phyloP scores from a whole-genome alignment of 2,329 filamentous ascomycete genomes.

The Aureobasidium sp. region DNA sequence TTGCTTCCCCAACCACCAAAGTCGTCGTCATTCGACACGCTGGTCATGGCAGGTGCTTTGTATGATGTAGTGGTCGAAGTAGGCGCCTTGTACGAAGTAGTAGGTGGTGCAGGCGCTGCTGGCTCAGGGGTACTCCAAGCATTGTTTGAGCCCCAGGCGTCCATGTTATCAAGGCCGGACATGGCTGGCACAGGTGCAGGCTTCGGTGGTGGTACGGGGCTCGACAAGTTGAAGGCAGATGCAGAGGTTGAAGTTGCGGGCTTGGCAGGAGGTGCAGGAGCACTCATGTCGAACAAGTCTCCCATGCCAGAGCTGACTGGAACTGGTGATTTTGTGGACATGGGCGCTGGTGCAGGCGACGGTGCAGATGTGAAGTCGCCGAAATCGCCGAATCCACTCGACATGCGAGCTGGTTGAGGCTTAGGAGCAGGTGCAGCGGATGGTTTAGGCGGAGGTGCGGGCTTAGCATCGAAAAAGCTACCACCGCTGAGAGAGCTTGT shows the following conservation, averaged over 20 bases:
- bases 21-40: conserved; percentile 45
- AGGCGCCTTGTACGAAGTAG: conserved; percentile 25
- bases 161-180: conserved; percentile 46
- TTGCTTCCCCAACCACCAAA: conserved; percentile 55
- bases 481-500: conserved; percentile 54
- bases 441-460: conserved; percentile 28
- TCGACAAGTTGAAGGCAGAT: conserved; percentile 78
- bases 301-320: conserved; percentile 47
- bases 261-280: conserved; percentile 25
- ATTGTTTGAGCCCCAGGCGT: conserved; percentile 76
- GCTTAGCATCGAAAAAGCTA: conserved; percentile 70
- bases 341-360: conserved; percentile 40
- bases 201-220: conserved; percentile 32
- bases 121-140: conserved; percentile 67
- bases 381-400: conserved; percentile 41
- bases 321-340: conserved; percentile 33
- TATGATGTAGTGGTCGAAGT: conserved; percentile 25
- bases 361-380: conserved; percentile 58
- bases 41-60: conserved; percentile 30
- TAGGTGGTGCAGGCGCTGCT: conserved; percentile 27
- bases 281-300: conserved; percentile 72
- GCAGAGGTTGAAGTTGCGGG: conserved; percentile 31
- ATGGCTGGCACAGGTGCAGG: conserved; percentile 27
- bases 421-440: conserved; percentile 40
- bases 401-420: conserved; percentile 40